phyloP scores from a whole-genome alignment of 192 early-diverging fungal genomes.

The Glomus cerebriforme region DNA sequence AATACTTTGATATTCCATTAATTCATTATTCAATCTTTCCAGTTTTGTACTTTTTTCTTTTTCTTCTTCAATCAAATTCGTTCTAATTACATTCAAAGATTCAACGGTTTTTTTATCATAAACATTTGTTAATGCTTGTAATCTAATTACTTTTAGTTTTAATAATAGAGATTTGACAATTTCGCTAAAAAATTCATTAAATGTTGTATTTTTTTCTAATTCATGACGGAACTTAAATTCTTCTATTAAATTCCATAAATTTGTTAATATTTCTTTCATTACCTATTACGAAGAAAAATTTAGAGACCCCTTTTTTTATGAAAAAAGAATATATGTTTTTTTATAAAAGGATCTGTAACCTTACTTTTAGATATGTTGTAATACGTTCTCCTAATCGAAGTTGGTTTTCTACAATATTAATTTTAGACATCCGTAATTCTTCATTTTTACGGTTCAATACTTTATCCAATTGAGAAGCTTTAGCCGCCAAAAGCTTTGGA shows the following conservation, averaged over 20 bases:
- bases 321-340: neutral
- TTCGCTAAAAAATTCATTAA: slow-evolving; percentile 13
- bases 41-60: neutral
- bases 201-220: slow-evolving; percentile 9
- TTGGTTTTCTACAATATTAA: neutral
- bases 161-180: neutral
- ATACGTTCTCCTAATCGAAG: neutral
- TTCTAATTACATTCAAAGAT: neutral
- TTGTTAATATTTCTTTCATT: slow-evolving; percentile 1
- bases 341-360: neutral
- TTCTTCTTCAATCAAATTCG: slow-evolving; percentile 2
- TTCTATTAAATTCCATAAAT: slow-evolving; percentile 6
- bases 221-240: slow-evolving; percentile 21
- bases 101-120: slow-evolving; percentile 17
- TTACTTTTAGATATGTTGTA: slow-evolving; percentile 9
- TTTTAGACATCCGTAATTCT: slow-evolving; percentile 1
- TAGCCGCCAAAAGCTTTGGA: neutral
- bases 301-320: too few species aligned
- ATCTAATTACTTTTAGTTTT: slow-evolving; percentile 8
- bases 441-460: neutral
- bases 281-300: neutral
- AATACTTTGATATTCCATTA: slow-evolving; percentile 1
- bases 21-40: neutral
- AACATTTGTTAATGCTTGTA: neutral
- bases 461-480: slow-evolving; percentile 13